Conservation (phyloP, 495 filamentous ascomycete genomes). For the Penicillium soppii region DNA sequence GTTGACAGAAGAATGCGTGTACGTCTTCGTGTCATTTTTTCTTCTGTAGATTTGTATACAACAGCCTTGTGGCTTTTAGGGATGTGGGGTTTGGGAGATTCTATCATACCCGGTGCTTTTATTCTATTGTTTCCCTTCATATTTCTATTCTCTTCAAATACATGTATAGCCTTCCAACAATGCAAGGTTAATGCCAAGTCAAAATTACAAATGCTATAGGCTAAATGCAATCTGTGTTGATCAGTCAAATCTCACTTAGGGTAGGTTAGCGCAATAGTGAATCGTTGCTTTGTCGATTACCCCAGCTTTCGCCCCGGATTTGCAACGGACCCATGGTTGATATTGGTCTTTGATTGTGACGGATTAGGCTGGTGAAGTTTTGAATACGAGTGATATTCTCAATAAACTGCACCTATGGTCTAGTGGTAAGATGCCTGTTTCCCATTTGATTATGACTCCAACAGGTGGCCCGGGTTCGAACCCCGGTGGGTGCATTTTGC, state of each 20-base stretch:
- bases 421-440: conserved; percentile 21
- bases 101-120: too few relatives aligned
- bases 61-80: too few relatives aligned
- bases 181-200: too few relatives aligned
- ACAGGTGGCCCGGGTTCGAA: conserved; percentile 28
- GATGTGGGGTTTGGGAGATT: too few relatives aligned
- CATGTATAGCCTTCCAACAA: too few relatives aligned
- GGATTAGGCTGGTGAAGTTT: background rate
- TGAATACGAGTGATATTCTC: background rate
- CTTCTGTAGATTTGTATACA: background rate
- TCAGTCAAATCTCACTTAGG: too few relatives aligned
- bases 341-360: background rate
- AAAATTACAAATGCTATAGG: too few relatives aligned
- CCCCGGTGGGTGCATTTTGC: conserved; percentile 20
- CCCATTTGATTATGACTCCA: conserved; percentile 1
- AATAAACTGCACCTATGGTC: conserved; percentile 19
- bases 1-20: background rate
- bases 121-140: too few relatives aligned
- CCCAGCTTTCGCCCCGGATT: background rate
- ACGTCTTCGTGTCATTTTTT: background rate
- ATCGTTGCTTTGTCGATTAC: too few relatives aligned
- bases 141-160: too few relatives aligned
- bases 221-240: too few relatives aligned
- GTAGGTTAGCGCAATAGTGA: too few relatives aligned
- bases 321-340: background rate